Percentiles rank a stretch among this genome's conserved stretches.
Conservation (phyloP, 2,329 filamentous ascomycete genomes). For the Talaromyces sp. region DNA sequence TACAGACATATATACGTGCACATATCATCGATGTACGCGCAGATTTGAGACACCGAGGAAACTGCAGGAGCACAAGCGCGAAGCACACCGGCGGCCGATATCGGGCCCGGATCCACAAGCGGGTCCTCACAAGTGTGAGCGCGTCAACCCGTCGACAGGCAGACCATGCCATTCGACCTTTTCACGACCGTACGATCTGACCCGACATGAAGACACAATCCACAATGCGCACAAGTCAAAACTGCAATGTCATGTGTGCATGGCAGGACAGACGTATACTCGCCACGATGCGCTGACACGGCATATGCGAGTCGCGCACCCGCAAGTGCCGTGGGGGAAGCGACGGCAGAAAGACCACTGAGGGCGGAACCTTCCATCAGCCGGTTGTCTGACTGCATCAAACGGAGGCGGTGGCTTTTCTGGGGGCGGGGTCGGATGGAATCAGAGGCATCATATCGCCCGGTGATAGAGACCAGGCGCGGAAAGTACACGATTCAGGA, state of each 20-base stretch:
- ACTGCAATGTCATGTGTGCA: slow-evolving; percentile 86
- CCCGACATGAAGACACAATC: slow-evolving; percentile 93
- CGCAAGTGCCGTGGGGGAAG: slow-evolving; percentile 76
- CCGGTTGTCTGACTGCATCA: no score
- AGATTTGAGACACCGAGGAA: slow-evolving; percentile 85
- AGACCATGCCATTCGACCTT: slow-evolving; percentile 94
- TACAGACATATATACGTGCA: slow-evolving; percentile 90
- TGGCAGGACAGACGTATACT: slow-evolving; percentile 95
- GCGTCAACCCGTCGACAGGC: slow-evolving; percentile 89
- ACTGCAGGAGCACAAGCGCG: slow-evolving; percentile 92
- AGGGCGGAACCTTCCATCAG: no score
- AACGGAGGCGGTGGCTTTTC: no score
- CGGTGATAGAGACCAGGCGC: no score
- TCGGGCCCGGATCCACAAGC: slow-evolving; percentile 71
- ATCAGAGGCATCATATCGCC: no score
- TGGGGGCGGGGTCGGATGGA: no score
- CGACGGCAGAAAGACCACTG: slow-evolving; percentile 40
- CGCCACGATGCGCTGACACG: slow-evolving; percentile 89
- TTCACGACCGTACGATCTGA: slow-evolving; percentile 92
- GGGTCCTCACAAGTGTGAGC: slow-evolving; percentile 87
- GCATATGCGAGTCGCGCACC: slow-evolving; percentile 92
- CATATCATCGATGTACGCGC: slow-evolving; percentile 82
- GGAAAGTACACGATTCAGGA: no score
- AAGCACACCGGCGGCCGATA: slow-evolving; percentile 72
- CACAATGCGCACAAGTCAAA: slow-evolving; percentile 94